These are phyloP conservation scores for Taphrina sp. DNA, from an alignment of 1,139 yeast species.

Conservation along the genomic window DNA sequence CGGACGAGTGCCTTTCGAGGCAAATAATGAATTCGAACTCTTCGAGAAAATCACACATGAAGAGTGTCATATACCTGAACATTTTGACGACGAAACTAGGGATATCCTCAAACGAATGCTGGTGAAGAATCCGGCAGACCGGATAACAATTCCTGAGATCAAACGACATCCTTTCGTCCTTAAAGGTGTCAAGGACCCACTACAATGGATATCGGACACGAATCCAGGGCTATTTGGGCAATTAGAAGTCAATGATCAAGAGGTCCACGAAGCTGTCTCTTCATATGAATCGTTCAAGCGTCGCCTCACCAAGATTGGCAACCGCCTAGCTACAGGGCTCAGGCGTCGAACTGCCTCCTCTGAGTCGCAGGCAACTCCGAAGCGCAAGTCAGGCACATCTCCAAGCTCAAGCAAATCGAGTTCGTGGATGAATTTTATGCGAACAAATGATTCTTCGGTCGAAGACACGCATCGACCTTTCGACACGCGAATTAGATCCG, in stretches of 20 bases:
- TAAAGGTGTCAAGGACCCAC: slow-evolving; percentile 53
- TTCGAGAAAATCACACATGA: slow-evolving; percentile 77
- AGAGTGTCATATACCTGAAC: slow-evolving; percentile 59
- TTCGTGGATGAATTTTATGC: slow-evolving; percentile 26
- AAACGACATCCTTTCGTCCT: slow-evolving; percentile 77
- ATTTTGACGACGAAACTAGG: slow-evolving; percentile 49
- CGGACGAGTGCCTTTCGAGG: slow-evolving; percentile 87
- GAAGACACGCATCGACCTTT: slow-evolving; percentile 9
- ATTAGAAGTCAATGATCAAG: slow-evolving; percentile 65
- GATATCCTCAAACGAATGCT: slow-evolving; percentile 65
- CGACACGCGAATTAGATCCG: slow-evolving; percentile 10
- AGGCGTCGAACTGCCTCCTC: slow-evolving; percentile 12
- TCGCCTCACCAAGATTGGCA: slow-evolving; percentile 20
- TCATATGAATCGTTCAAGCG: slow-evolving; percentile 28
- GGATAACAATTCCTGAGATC: slow-evolving; percentile 71
- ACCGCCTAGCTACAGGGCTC: slow-evolving; percentile 16
- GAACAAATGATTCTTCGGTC: slow-evolving; percentile 9
- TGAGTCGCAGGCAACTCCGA: slow-evolving; percentile 5
- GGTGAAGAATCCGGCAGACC: slow-evolving; percentile 64
- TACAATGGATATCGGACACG: slow-evolving; percentile 39
- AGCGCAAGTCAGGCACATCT: background rate
- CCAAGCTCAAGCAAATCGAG: slow-evolving; percentile 4
- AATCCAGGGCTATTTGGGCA: slow-evolving; percentile 42
- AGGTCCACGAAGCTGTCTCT: slow-evolving; percentile 66
- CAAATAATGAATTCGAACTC: slow-evolving; percentile 80